Evolutionary conservation across 805 yeast species (phyloP), one percentile per base, ranked within the genome.

Genomic region (Groenewaldozyma salmanticensis): DNA sequence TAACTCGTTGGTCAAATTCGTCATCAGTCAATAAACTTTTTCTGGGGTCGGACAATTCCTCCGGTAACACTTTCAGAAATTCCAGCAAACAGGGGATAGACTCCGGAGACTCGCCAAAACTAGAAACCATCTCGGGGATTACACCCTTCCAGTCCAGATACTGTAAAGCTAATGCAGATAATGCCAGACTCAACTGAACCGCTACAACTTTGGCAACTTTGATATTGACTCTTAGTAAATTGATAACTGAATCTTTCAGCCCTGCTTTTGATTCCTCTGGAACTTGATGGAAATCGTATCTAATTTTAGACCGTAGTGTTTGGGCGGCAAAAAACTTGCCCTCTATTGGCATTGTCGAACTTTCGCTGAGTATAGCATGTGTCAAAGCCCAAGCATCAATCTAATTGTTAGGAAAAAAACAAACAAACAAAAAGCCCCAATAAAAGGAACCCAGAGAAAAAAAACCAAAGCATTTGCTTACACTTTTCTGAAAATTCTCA

Each of bases 31-130:
- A 66, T 15, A 88, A 80, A 1, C 92, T 75, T 44, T 77, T 77
- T 50, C 80, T 82, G 38, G 79, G 76, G 52, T 82, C 94, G 34
- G 79, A 62, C 34, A 87, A 71, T 61, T 92, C 98, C 59, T 92
- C 97, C 1, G 99, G 98, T 42, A 92, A 65, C 39, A 92, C 79
- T 57, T 78, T 79, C 47, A 92, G 70, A 53, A 90, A 87, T 55
- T 84, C 94, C 42, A 94, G 66, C 33, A 90, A 58, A 37, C 75
- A 59, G 41, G 59, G 62, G 51, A 71, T 57, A 37, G 65, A 57
- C 39, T 58, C 65, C 39, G 65, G 61, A 39, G 61, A 47, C 13
- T 53, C 40, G 15, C 73, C 67, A 31, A 81, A 60, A 16, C 62
- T 56, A 3, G 67, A 46, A 13, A 82, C 74, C 42, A 86, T 72